Evolutionary conservation across 2,329 filamentous ascomycete genomes (phyloP).

Genomic region (Colletotrichum limetticola): DNA sequence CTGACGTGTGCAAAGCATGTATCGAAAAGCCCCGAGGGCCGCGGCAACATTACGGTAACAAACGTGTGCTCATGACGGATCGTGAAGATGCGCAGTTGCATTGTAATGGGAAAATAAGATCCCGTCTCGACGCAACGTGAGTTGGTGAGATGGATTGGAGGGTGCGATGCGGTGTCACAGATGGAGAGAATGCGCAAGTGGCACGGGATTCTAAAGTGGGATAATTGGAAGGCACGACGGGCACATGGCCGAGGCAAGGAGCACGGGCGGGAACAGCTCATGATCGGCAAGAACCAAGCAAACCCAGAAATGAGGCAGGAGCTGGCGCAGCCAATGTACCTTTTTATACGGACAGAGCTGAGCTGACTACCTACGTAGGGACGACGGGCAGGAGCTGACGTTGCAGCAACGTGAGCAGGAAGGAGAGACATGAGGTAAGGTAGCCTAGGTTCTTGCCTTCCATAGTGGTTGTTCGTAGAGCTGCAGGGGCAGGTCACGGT

Average conservation of each 20-base stretch:
- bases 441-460: too few relatives aligned
- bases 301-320: not conserved
- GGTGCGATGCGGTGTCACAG: not conserved
- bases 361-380: too few relatives aligned
- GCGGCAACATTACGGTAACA: not conserved
- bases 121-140: not conserved
- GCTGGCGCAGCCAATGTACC: not conserved
- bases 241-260: not conserved
- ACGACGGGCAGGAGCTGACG: not conserved
- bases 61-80: not conserved
- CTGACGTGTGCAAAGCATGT: not conserved
- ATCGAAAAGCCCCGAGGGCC: not conserved
- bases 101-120: not conserved
- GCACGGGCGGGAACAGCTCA: not conserved
- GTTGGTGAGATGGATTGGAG: not conserved
- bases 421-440: not conserved
- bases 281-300: not conserved
- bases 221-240: not conserved
- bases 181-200: not conserved
- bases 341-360: not conserved
- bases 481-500: not conserved
- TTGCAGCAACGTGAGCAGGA: too few relatives aligned
- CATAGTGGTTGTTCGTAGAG: too few relatives aligned
- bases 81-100: not conserved
- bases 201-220: not conserved